Conservation (phyloP, 1,139 yeast genomes). For the Suhomyces taliae region DNA sequence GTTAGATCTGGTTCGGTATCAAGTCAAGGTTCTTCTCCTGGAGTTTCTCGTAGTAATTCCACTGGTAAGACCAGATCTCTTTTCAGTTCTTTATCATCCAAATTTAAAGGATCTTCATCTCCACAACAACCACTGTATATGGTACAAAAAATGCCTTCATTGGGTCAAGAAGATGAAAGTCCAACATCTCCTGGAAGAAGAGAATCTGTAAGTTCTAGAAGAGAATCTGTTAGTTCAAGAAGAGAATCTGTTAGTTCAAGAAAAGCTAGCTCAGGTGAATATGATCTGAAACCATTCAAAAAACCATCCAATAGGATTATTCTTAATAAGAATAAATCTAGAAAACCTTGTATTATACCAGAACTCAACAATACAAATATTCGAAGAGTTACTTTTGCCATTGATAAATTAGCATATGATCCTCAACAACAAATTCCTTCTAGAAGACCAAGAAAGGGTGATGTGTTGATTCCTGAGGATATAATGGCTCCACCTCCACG, state of each 20-base stretch:
- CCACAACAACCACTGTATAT: slow-evolving; percentile 1
- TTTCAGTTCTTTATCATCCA: slow-evolving; percentile 55
- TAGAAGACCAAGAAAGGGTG: slow-evolving; percentile 76
- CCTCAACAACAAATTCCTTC: slow-evolving; percentile 98
- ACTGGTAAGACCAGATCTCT: slow-evolving; percentile 40
- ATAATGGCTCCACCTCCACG: slow-evolving; percentile 61
- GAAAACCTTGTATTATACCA: slow-evolving; percentile 36
- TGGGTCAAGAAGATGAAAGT: neutral
- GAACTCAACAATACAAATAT: slow-evolving; percentile 41
- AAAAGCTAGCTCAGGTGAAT: neutral
- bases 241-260: neutral
- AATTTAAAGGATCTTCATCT: slow-evolving; percentile 38
- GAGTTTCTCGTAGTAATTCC: slow-evolving; percentile 26
- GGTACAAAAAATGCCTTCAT: neutral
- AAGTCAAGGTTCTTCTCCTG: slow-evolving; percentile 16
- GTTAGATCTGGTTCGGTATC: slow-evolving; percentile 2
- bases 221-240: slow-evolving; percentile 1
- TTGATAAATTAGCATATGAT: slow-evolving; percentile 66
- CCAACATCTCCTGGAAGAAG: neutral
- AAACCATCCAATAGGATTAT: slow-evolving; percentile 27
- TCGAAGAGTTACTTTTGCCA: slow-evolving; percentile 72
- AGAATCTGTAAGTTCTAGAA: neutral
- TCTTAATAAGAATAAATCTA: slow-evolving; percentile 48
- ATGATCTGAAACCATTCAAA: slow-evolving; percentile 2
- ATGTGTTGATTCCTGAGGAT: slow-evolving; percentile 76